Base-by-base conservation (phyloP, 129 eudicot species). In the Artemisia argyi region DNA sequence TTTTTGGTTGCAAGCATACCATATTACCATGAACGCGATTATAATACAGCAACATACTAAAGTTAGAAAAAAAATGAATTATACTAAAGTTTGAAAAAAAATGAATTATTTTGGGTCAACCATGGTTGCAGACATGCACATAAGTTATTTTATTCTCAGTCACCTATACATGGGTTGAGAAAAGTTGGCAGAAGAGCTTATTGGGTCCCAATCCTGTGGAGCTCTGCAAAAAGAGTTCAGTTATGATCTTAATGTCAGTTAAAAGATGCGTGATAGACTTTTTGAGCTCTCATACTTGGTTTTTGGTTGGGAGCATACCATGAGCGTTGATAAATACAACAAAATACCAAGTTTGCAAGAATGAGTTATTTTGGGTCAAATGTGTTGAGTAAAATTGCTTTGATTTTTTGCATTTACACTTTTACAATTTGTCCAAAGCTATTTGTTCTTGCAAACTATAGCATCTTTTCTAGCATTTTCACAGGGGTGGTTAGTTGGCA, bases 371-470 rank as follows among this genome's bases (percentile, higher is more conserved):
- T 39, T 1, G 46, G 46, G 46, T 39, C 46, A 39, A 7, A 39
- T 32, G 42, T 32, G 42, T 6, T 32, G 42, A 32, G 42, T n/a
- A 13, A 28, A 49, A 26, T 52, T 15, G 26, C 9, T 5, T 65
- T 65, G 8, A 9, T 18, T 10, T 73, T 7, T 61, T 73, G 50
- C 68, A n/a, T 26, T 24, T 24, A 17, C 22, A 11, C 24, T 11
- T 62, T 26, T 49, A 73, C 11, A 12, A 28, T 26, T 47, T 26
- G 49, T 73, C 58, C 16, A 18, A 26, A 72, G 59, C 30, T 60
- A 35, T 16, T 26, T 50, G 46, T 66, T 66, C 54, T 72, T 50
- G 70, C 71, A 17, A 72, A 30, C 12, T 49, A 5, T 32, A 32
- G 7, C 39, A 65, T n/a, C 18, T 53, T 35, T 65, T 30, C 64